Conservation (phyloP, 495 filamentous ascomycete genomes). For the Aspergillus homomorphus region DNA sequence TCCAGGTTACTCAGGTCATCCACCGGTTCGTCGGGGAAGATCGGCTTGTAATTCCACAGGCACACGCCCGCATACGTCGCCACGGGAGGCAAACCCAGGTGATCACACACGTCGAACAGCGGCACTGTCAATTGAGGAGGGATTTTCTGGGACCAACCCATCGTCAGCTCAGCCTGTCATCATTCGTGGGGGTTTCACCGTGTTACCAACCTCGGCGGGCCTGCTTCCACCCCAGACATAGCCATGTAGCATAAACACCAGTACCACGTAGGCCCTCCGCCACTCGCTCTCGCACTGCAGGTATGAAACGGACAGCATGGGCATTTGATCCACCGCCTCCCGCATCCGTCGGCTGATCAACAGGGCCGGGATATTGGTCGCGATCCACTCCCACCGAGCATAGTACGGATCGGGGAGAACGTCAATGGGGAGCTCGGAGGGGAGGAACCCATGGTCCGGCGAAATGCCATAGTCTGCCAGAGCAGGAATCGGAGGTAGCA, state of each 20-base stretch:
- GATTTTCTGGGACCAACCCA: constrained; percentile 55
- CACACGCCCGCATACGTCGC: constrained; percentile 90
- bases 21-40: constrained; percentile 75
- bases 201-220: constrained; percentile 63
- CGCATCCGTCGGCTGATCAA: constrained; percentile 79
- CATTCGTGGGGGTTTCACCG: not conserved
- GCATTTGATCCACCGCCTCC: constrained; percentile 70
- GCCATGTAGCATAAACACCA: constrained; percentile 84
- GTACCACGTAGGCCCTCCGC: constrained; percentile 83
- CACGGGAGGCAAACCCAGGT: constrained; percentile 86
- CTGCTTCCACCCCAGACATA: constrained; percentile 93
- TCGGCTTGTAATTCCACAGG: constrained; percentile 93
- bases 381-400: constrained; percentile 83
- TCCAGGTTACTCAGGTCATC: constrained; percentile 81
- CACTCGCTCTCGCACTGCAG: constrained; percentile 83
- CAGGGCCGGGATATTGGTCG: constrained; percentile 79
- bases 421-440: constrained; percentile 73
- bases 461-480: constrained; percentile 87
- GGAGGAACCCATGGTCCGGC: constrained; percentile 81
- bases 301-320: constrained; percentile 74
- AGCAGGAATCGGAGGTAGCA: constrained; percentile 80
- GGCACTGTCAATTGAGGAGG: constrained; percentile 83
- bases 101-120: constrained; percentile 69
- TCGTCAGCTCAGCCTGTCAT: not conserved
- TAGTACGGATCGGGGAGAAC: constrained; percentile 85